Conservation (phyloP, 2,329 filamentous ascomycete species). For the Colletotrichum gloeosporioides region DNA sequence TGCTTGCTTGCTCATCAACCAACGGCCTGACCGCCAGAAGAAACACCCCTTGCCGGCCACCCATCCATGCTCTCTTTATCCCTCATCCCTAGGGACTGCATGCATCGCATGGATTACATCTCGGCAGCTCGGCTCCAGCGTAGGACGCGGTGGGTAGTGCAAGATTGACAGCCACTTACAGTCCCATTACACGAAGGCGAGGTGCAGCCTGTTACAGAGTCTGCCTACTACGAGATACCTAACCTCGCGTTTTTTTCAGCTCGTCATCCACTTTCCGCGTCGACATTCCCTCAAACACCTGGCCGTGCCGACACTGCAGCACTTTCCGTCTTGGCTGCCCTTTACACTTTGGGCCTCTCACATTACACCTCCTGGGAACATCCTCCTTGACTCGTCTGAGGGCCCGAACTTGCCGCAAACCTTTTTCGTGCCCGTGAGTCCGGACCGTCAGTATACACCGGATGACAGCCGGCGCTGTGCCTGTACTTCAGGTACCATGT, state of each 20-base stretch:
- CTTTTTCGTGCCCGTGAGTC: neutral
- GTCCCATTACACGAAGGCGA: neutral
- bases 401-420: slow-evolving; percentile 1
- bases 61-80: neutral
- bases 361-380: neutral
- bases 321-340: neutral
- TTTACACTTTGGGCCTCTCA: neutral
- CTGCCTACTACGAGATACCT: neutral
- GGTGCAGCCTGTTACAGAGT: neutral
- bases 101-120: slow-evolving; percentile 9
- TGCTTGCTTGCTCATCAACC: neutral
- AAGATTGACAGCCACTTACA: neutral
- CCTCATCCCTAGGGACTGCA: neutral
- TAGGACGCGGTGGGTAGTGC: neutral
- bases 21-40: neutral
- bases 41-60: neutral
- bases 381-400: neutral
- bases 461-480: slow-evolving; percentile 11
- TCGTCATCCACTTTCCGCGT: neutral
- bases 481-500: neutral
- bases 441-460: slow-evolving; percentile 5
- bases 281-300: neutral
- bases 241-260: neutral
- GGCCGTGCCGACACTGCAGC: neutral
- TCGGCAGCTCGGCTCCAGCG: neutral